Conservation (phyloP, 2,329 filamentous ascomycete species). For the Hawksworthiomyces lignivorus region DNA sequence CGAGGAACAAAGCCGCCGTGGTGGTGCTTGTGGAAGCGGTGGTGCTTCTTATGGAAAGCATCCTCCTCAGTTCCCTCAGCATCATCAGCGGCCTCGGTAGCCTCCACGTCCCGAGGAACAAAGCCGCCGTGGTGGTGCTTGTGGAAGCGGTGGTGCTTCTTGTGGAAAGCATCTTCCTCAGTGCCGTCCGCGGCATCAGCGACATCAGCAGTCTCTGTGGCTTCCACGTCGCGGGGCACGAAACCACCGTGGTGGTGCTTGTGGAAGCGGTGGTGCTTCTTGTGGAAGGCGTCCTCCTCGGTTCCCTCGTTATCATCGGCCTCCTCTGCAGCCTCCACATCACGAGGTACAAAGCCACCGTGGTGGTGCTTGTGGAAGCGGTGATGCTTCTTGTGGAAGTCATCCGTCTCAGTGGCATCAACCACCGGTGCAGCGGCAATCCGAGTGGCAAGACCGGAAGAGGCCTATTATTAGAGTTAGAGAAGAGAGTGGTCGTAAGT, state of each 20-base stretch:
- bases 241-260: conserved; percentile 3
- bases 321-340: neutral
- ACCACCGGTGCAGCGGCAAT: neutral
- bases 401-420: neutral
- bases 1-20: neutral
- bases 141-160: conserved; percentile 1
- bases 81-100: neutral
- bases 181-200: neutral
- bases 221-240: neutral
- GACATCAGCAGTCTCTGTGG: neutral
- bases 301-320: neutral
- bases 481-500: too few relatives aligned
- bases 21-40: neutral
- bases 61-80: neutral
- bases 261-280: conserved; percentile 4
- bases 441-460: neutral
- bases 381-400: conserved; percentile 1
- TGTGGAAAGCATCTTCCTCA: neutral
- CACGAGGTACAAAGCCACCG: neutral
- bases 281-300: conserved; percentile 3
- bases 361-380: neutral
- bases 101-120: neutral
- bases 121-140: neutral
- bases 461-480: neutral
- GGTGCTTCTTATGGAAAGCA: neutral